A percentile compares a stretch with the other conserved stretches of the same genome.
phyloP scores from a whole-genome alignment of 306 rosid species.

The Fagus crenata region DNA sequence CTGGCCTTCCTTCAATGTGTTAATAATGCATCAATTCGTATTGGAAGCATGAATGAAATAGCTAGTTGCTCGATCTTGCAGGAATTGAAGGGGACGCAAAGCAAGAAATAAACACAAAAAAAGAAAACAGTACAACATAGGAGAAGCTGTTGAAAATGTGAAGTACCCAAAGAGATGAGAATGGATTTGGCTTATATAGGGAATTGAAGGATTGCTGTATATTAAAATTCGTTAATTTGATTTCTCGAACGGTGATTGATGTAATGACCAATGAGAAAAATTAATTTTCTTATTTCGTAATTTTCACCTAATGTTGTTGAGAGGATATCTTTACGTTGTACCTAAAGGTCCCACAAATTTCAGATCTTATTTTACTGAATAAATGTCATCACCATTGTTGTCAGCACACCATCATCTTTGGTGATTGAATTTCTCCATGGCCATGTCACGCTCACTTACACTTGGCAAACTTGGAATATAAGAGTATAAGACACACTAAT shows the following conservation, averaged over 20 bases:
- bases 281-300: background rate
- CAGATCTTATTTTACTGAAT: background rate
- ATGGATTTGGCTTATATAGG: background rate
- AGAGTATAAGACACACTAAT: no score
- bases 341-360: slow-evolving; percentile 21
- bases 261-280: no score
- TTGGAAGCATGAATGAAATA: no score
- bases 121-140: background rate
- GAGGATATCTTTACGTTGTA: background rate
- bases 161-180: background rate
- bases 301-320: slow-evolving; percentile 18
- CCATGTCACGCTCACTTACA: no score
- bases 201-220: no score
- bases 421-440: background rate
- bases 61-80: background rate
- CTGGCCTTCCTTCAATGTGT: background rate
- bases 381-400: slow-evolving; percentile 9
- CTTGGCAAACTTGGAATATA: no score
- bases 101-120: background rate
- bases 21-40: background rate
- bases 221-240: no score
- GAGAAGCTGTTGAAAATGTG: background rate
- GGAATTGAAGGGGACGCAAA: background rate
- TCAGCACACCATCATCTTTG: slow-evolving; percentile 27
- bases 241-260: no score